Percentiles rank a stretch among this genome's conserved stretches.
These are phyloP conservation scores for Sporothrix dimorphospora DNA, from an alignment of 2,329 filamentous ascomycete genomes.

Conservation along the genomic window DNA sequence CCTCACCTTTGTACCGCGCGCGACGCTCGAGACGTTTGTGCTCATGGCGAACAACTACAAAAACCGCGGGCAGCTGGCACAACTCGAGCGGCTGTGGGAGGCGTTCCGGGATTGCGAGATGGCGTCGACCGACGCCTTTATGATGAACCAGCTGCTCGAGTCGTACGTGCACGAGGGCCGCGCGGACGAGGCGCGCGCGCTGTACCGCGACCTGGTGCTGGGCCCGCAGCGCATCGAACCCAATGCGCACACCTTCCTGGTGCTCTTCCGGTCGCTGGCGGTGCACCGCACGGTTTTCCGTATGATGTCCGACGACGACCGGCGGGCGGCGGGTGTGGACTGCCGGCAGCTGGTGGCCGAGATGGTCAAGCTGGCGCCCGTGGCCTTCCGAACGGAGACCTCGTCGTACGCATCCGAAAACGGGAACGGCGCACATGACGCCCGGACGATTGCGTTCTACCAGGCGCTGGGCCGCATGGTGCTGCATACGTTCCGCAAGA, in stretches of 20 bases:
- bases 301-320: slow-evolving; percentile 19
- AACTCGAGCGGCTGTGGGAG: slow-evolving; percentile 63
- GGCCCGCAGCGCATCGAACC: slow-evolving; percentile 51
- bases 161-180: slow-evolving; percentile 65
- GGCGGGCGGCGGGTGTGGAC: slow-evolving; percentile 32
- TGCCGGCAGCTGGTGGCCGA: slow-evolving; percentile 40
- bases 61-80: slow-evolving; percentile 59
- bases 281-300: slow-evolving; percentile 51
- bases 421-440: slow-evolving; percentile 32
- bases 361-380: slow-evolving; percentile 38
- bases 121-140: slow-evolving; percentile 66
- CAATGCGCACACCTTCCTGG: slow-evolving; percentile 69
- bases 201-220: slow-evolving; percentile 60
- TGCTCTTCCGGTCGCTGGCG: slow-evolving; percentile 64
- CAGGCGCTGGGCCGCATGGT: slow-evolving; percentile 40
- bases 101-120: slow-evolving; percentile 67
- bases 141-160: slow-evolving; percentile 78
- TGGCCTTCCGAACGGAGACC: slow-evolving; percentile 11
- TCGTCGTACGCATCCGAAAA: background rate
- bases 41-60: slow-evolving; percentile 74
- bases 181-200: slow-evolving; percentile 55
- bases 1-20: slow-evolving; percentile 53
- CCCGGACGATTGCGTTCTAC: slow-evolving; percentile 34
- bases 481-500: slow-evolving; percentile 47
- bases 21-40: slow-evolving; percentile 77